Evolutionary conservation across 2,329 filamentous ascomycete genomes (phyloP).

Genomic region (Ceratocystis alfenasii): DNA sequence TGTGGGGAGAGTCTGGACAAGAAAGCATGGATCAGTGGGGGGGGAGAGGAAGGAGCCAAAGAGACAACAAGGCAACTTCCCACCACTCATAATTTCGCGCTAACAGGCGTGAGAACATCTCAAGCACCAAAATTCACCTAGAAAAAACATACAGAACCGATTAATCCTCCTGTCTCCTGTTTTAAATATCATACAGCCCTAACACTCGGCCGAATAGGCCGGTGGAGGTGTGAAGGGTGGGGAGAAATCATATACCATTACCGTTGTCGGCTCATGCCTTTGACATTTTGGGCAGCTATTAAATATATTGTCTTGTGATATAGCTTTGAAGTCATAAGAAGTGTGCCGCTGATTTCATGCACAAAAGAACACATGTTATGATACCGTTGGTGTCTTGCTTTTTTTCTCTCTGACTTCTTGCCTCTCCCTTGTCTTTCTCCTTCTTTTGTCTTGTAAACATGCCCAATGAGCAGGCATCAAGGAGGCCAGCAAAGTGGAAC

Average conservation of each 20-base stretch:
- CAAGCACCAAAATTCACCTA: background rate
- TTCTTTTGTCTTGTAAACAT: background rate
- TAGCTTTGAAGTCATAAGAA: background rate
- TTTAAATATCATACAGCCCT: background rate
- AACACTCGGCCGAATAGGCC: background rate
- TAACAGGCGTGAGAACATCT: background rate
- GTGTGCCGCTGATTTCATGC: background rate
- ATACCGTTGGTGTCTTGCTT: constrained; percentile 2
- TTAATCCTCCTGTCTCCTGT: constrained; percentile 1
- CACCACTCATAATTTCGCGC: background rate
- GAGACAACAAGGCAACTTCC: constrained; percentile 1
- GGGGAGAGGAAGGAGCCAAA: background rate
- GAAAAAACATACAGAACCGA: background rate
- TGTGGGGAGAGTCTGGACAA: constrained; percentile 3
- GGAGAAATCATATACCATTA: background rate
- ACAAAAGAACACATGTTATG: constrained; percentile 8
- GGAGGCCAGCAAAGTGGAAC: background rate
- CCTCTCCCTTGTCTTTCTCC: background rate
- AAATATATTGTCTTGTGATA: background rate
- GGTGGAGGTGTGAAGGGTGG: background rate
- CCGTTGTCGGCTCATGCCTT: background rate
- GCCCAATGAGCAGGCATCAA: background rate
- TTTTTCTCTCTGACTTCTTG: background rate
- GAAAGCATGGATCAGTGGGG: constrained; percentile 3
- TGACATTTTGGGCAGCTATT: constrained; percentile 1